Evolutionary conservation across 169 alveolate genomes (phyloP), one percentile per base, ranked within the genome.

Genomic region (Plasmodium gonderi): DNA sequence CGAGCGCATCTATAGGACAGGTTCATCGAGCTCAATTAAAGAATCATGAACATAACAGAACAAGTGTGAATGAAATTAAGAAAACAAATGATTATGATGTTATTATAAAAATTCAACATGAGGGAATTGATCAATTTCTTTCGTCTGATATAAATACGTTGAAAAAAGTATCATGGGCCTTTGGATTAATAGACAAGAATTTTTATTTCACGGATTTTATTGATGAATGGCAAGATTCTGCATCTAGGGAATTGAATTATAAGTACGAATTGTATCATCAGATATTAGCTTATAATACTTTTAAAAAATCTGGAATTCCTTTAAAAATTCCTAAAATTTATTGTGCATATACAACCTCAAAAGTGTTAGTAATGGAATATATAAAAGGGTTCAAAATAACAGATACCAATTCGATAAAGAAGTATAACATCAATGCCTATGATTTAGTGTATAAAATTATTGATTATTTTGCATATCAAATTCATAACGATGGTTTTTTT

Each of bases 321-420:
- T 90, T 97, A 40, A 79, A 85, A 44, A 95, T 97, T 42, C 99
- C 99, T 0, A 91, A 91, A 80, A 90, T 95, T 45, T 96, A 95
- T 90, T 94, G 96, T 65, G 94, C 97, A 38, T 94, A 94, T 91
- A 91, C 97, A 26, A 83, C 98, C 17, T 83, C 95, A 60, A 92
- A 95, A 45, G 97, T 97, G 11, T 81, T 97, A 74, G 97, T 98
- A 65, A 97, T 97, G 99, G 98, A 97, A 91, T 97, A 82, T 95
- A 94, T 97, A 36, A 95, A 97, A 49, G 98, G 98, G 20, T 95
- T 97, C 93, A 97, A 97, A 78, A 96, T 97, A 82, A 97, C 98
- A 4, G 98, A 97, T 77, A 77, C 79, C 29, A 94, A 79, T 38
- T 92, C 79, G 89, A 74, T 96, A 45, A 91, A 90, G 72, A 95